A percentile compares a stretch with the other conserved stretches of the same genome.
phyloP scores from a whole-genome alignment of 805 yeast species.

The Brettanomyces sp. region DNA sequence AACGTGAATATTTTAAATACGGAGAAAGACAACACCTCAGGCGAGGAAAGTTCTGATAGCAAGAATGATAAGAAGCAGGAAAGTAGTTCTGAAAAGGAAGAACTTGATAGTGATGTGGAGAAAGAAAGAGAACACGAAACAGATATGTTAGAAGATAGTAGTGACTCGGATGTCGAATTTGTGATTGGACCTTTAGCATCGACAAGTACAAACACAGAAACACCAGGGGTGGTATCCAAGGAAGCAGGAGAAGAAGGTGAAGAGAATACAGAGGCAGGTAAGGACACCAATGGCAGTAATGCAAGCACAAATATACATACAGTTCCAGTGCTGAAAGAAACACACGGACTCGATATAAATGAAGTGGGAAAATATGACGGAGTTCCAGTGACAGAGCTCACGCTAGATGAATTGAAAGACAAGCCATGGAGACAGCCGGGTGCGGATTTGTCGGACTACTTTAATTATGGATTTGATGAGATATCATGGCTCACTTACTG shows the following conservation, averaged over 20 bases:
- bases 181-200: slow-evolving; percentile 43
- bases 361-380: slow-evolving; percentile 71
- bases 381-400: slow-evolving; percentile 70
- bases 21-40: slow-evolving; percentile 12
- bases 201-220: slow-evolving; percentile 7
- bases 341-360: slow-evolving; percentile 53
- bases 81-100: slow-evolving; percentile 15
- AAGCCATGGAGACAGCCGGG: slow-evolving; percentile 99
- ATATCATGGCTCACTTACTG: slow-evolving; percentile 92
- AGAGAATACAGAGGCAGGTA: background rate
- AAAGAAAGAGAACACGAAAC: slow-evolving; percentile 15
- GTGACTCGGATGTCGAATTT: slow-evolving; percentile 65
- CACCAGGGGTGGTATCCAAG: background rate
- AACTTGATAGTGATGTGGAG: slow-evolving; percentile 12
- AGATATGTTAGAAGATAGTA: slow-evolving; percentile 23
- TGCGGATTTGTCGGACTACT: slow-evolving; percentile 88
- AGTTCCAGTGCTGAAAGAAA: slow-evolving; percentile 24
- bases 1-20: background rate
- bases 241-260: slow-evolving; percentile 4
- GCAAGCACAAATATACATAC: slow-evolving; percentile 19
- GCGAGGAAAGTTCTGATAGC: slow-evolving; percentile 11
- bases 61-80: slow-evolving; percentile 14
- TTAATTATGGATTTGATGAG: slow-evolving; percentile 95
- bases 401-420: slow-evolving; percentile 73
- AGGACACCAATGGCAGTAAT: slow-evolving; percentile 8